A percentile compares a stretch with the other conserved stretches of the same genome.
These are phyloP conservation scores for Condylostoma magnum DNA, from an alignment of 169 alveolate genomes.

Conservation along the genomic window DNA sequence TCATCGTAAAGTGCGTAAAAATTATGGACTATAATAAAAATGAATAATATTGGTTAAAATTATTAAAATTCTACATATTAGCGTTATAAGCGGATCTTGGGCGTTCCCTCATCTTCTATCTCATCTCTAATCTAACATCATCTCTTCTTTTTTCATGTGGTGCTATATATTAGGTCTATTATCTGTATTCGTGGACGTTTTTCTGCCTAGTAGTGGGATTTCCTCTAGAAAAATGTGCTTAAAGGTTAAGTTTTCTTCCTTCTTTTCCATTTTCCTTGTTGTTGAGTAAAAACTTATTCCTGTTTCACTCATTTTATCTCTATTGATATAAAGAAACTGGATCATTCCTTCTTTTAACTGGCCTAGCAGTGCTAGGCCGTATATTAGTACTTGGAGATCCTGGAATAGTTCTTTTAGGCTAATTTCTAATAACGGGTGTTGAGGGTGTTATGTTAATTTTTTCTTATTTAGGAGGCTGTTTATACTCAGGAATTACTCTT, in stretches of 20 bases:
- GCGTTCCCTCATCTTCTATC: no score
- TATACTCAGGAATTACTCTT: conserved; percentile 42
- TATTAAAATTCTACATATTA: no score
- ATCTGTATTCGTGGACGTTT: conserved; percentile 15
- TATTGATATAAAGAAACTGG: conserved; percentile 23
- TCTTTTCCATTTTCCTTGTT: conserved; percentile 14
- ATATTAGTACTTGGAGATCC: conserved; percentile 38
- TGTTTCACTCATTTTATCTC: conserved; percentile 22
- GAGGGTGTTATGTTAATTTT: conserved; percentile 54
- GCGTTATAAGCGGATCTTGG: no score
- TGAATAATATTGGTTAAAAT: no score
- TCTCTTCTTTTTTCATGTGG: conserved; percentile 34
- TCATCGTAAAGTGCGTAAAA: no score
- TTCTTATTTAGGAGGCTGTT: conserved; percentile 62
- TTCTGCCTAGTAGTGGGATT: neutral
- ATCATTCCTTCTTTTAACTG: neutral
- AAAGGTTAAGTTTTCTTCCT: conserved; percentile 25
- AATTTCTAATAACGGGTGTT: conserved; percentile 51
- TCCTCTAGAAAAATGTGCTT: neutral
- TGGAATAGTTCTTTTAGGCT: conserved; percentile 25
- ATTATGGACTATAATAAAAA: no score
- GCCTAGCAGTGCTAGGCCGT: neutral
- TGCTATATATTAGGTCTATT: neutral
- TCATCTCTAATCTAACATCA: conserved; percentile 28
- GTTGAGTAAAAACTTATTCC: conserved; percentile 9